phyloP scores from a whole-genome alignment of 768 basidiomycete genomes.

The Auriscalpium microsporum region DNA sequence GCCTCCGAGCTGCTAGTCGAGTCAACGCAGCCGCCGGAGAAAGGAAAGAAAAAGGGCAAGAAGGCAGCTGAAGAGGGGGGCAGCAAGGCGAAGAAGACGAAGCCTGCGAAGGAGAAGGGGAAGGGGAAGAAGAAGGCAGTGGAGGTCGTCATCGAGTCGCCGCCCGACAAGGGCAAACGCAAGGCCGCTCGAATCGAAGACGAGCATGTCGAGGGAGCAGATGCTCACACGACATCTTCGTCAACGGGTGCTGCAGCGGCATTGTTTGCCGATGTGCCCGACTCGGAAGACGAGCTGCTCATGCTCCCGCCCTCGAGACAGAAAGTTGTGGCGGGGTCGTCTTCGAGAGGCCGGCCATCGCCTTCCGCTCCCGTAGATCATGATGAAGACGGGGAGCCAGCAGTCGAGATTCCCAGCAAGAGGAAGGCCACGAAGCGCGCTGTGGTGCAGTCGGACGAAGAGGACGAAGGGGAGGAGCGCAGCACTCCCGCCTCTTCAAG shows the following conservation, averaged over 20 bases:
- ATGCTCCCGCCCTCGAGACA: not conserved
- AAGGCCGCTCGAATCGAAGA: slow-evolving; percentile 2
- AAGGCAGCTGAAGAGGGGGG: slow-evolving; percentile 7
- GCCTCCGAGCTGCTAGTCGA: not conserved
- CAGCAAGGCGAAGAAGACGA: not conserved
- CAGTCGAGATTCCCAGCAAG: slow-evolving; percentile 1
- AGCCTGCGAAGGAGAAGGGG: slow-evolving; percentile 10
- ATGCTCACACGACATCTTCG: not conserved
- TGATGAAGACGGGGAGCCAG: slow-evolving; percentile 8
- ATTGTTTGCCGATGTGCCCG: not conserved
- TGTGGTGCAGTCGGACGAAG: slow-evolving; percentile 16
- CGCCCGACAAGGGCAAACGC: slow-evolving; percentile 15
- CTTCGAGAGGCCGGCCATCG: too few species aligned
- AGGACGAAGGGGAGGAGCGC: slow-evolving; percentile 4
- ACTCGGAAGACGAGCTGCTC: not conserved
- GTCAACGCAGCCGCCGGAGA: slow-evolving; percentile 7
- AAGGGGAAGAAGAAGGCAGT: slow-evolving; percentile 11
- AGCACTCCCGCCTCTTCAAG: too few species aligned
- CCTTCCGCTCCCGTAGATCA: too few species aligned
- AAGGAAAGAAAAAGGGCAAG: slow-evolving; percentile 11
- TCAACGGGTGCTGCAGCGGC: not conserved
- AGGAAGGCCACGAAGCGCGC: slow-evolving; percentile 6
- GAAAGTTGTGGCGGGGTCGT: not conserved
- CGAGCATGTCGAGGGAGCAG: slow-evolving; percentile 6
- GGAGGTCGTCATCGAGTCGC: slow-evolving; percentile 18